Percentiles rank a stretch among this genome's conserved stretches.
Conservation (phyloP, 306 rosid species). For the Cucumis hystrix region DNA sequence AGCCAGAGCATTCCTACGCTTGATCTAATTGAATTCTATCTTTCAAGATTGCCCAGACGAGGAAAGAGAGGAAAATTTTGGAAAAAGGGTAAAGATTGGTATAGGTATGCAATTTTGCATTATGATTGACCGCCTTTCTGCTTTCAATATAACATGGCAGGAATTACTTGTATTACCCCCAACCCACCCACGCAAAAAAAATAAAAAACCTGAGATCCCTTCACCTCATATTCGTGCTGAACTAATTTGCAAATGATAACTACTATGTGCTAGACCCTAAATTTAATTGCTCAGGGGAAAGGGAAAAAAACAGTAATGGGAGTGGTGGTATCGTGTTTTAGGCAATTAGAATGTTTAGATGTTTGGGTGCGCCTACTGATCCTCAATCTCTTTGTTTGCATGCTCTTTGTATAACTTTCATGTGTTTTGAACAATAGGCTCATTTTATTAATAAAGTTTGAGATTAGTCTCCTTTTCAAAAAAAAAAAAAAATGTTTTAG, state of each 20-base stretch:
- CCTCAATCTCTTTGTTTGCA: too few species aligned
- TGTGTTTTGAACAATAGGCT: too few species aligned
- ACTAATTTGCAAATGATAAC: not conserved
- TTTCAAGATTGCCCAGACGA: constrained; percentile 53
- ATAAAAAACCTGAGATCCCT: too few species aligned
- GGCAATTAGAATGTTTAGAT: not conserved
- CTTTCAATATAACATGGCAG: not conserved
- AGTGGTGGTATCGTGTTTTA: too few species aligned
- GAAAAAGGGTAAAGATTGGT: constrained; percentile 97
- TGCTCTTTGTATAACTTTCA: too few species aligned
- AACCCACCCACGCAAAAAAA: too few species aligned
- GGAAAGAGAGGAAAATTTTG: constrained; percentile 62
- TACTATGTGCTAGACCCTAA: not conserved
- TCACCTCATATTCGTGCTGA: too few species aligned
- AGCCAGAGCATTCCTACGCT: constrained; percentile 98
- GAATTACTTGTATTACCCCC: too few species aligned
- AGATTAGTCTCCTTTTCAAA: too few species aligned
- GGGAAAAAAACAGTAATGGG: not conserved
- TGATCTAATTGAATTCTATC: constrained; percentile 78
- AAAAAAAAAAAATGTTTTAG: too few species aligned
- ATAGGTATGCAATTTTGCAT: constrained; percentile 47
- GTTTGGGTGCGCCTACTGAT: too few species aligned
- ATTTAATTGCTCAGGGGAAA: not conserved
- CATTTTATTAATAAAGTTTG: too few species aligned
- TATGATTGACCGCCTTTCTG: not conserved